These are phyloP conservation scores for Pestalotiopsis fici DNA, from an alignment of 2,329 filamentous ascomycete genomes.

Conservation along the genomic window DNA sequence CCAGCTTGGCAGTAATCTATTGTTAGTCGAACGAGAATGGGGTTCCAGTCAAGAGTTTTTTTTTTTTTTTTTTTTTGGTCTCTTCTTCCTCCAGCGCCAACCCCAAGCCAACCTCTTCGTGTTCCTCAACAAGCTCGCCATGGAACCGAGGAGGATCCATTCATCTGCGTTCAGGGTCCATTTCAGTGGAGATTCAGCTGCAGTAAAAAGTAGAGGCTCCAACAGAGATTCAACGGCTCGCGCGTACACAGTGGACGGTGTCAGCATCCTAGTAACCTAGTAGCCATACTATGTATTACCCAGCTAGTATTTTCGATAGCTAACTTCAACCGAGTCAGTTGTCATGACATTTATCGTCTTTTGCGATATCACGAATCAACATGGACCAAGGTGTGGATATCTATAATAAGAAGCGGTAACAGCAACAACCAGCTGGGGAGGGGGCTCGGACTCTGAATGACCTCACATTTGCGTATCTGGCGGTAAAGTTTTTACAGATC, in stretches of 20 bases:
- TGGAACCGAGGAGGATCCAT: not conserved
- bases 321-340: not conserved
- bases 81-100: not conserved
- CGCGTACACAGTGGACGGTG: not conserved
- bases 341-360: not conserved
- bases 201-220: constrained; percentile 1
- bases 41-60: not conserved
- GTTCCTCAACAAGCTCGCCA: not conserved
- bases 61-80: too few species aligned
- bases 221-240: not conserved
- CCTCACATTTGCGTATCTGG: not conserved
- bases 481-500: not conserved
- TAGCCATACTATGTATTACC: not conserved
- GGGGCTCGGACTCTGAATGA: not conserved
- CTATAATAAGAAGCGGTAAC: not conserved
- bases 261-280: not conserved
- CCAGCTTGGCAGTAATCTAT: not conserved
- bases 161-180: constrained; percentile 4
- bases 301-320: not conserved
- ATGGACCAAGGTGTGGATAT: not conserved
- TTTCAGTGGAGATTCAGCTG: not conserved
- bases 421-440: not conserved
- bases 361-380: not conserved
- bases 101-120: too few species aligned
- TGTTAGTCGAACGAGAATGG: not conserved